phyloP scores from a whole-genome alignment of 345 rosid species.

The Litchi chinensis region DNA sequence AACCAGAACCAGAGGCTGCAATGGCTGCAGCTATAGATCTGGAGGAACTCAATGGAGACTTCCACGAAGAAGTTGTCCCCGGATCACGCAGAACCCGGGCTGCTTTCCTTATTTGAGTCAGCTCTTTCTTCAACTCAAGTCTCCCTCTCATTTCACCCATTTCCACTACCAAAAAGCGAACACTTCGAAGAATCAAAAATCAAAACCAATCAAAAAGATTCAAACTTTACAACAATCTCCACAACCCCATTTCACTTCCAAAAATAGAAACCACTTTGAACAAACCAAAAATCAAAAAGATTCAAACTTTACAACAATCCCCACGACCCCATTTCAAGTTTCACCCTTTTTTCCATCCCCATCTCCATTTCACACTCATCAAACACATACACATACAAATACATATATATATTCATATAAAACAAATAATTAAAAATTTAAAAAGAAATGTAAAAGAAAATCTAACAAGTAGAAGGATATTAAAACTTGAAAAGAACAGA shows the following conservation, averaged over 20 bases:
- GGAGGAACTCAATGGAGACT: slow-evolving; percentile 69
- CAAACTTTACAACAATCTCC: background rate
- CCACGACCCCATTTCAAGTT: slow-evolving; percentile 17
- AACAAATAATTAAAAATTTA: background rate
- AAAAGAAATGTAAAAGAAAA: background rate
- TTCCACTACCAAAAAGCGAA: slow-evolving; percentile 6
- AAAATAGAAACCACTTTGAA: slow-evolving; percentile 9
- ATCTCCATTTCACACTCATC: slow-evolving; percentile 18
- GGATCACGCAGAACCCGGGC: slow-evolving; percentile 91
- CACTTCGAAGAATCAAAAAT: background rate
- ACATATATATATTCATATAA: background rate
- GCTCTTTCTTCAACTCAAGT: slow-evolving; percentile 82
- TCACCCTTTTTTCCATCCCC: slow-evolving; percentile 9
- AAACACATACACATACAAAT: background rate
- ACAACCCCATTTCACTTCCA: too few relatives aligned
- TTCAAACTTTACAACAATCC: slow-evolving; percentile 4
- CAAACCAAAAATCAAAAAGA: background rate
- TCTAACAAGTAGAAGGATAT: slow-evolving; percentile 16
- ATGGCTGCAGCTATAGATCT: slow-evolving; percentile 55
- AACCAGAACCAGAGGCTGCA: slow-evolving; percentile 22
- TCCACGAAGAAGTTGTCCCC: slow-evolving; percentile 83
- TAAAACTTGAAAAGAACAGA: background rate
- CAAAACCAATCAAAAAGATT: background rate
- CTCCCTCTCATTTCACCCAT: slow-evolving; percentile 69
- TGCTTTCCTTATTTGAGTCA: slow-evolving; percentile 89